phyloP scores from a whole-genome alignment of 208 protist species.

The Vickermania ingenoplastis region DNA sequence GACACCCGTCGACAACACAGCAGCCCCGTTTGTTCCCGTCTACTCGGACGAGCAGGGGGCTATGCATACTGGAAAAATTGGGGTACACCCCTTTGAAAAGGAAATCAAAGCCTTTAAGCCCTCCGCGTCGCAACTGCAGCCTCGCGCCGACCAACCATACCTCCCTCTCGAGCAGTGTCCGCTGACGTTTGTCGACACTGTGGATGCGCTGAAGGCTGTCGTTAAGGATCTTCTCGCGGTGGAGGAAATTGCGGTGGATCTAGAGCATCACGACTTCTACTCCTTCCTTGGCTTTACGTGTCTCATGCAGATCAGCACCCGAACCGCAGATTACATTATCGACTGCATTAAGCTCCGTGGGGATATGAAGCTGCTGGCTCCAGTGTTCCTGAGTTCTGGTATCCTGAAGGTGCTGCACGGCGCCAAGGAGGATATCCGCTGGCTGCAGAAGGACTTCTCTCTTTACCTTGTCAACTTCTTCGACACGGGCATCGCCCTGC shows the following conservation, averaged over 20 bases:
- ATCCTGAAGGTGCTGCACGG: constrained; percentile 98
- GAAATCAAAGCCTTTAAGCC: constrained; percentile 37
- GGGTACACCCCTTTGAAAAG: constrained; percentile 68
- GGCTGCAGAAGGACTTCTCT: constrained; percentile 97
- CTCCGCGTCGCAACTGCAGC: constrained; percentile 42
- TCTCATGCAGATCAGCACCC: constrained; percentile 97
- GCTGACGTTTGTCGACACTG: constrained; percentile 63
- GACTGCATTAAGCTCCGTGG: constrained; percentile 92
- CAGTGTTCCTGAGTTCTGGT: constrained; percentile 84
- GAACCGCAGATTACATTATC: constrained; percentile 93
- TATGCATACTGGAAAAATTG: constrained; percentile 34
- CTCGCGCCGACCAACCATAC: constrained; percentile 39
- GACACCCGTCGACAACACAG: constrained; percentile 62
- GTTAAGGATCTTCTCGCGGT: constrained; percentile 23
- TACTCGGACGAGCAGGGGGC: constrained; percentile 51
- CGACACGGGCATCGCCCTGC: constrained; percentile 95
- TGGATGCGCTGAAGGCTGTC: constrained; percentile 34
- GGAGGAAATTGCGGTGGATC: constrained; percentile 91
- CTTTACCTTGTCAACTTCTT: constrained; percentile 98
- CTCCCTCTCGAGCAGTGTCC: constrained; percentile 48
- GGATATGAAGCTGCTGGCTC: constrained; percentile 82
- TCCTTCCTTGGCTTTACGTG: constrained; percentile 96
- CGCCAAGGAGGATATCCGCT: constrained; percentile 93
- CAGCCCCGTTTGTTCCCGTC: constrained; percentile 42
- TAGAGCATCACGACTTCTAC: constrained; percentile 93